Base-by-base conservation (phyloP, 345 rosid genomes). In the Bretschneidera sinensis region DNA sequence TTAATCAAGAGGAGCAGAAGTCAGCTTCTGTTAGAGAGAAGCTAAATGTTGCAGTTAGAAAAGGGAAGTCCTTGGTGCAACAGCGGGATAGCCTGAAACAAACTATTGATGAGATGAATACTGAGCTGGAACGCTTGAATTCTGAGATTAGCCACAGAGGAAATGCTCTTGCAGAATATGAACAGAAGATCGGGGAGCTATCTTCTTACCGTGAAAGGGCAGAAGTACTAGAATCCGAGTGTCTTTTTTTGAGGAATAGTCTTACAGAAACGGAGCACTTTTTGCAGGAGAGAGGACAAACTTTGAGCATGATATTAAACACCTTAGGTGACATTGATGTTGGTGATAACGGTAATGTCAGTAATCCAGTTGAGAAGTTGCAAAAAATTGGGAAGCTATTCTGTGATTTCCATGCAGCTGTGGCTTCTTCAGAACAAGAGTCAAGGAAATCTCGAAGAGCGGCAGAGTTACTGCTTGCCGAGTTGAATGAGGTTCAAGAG, bases 61-160 rank as follows among this genome's bases (percentile, higher is more conserved):
- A 94, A 86, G 97, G 99, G 58, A 94, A 94, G 79, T 82, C 83
- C 18, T 78, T 94, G 79, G 92, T 94, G 76, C 97, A 90, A 68
- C 87, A 80, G 57, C 88, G 90, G 65, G 96, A 94, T 75, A 66
- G 74, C 68, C 77, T 94, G 75, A 86, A 90, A 64, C 89, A 84
- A 77, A 76, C 78, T 51, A 71, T 85, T 63, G 95, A 90, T 75
- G 88, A 71, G 77, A 71, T 83, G 84, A 90, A 58, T 55, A 9
- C 55, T 11, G 92, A 90, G 73, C 62, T 86, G 71, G 87, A 72
- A 67, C 78, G 24, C 54, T 61, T 87, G 71, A 87, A 88, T 71
- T 80, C 84, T 6, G 92, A 87, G 82, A 78, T 90, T 60, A 71
- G 61, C 65, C 68, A 61, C 68, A 55, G 61, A 62, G 94, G 83